Evolutionary conservation across 495 filamentous ascomycete genomes (phyloP).

Genomic region (Talaromyces wortmannii): DNA sequence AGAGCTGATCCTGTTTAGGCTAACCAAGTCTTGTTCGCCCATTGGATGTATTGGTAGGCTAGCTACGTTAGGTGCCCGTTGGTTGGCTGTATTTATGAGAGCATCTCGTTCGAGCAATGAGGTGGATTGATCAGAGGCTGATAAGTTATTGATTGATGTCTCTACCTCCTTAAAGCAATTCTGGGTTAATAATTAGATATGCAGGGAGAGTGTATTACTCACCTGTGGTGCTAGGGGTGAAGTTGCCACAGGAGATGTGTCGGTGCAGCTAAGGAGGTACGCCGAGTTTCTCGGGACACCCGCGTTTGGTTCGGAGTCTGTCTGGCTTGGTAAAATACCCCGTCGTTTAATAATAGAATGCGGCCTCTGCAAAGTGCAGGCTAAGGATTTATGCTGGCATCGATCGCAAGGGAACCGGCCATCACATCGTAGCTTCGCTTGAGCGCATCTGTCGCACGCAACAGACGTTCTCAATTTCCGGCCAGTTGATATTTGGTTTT

Average conservation of each 20-base stretch:
- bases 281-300: background rate
- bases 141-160: background rate
- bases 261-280: background rate
- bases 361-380: background rate
- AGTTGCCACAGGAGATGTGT: background rate
- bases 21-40: background rate
- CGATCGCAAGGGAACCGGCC: background rate
- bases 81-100: background rate
- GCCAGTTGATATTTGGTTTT: background rate
- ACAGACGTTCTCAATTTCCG: background rate
- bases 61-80: background rate
- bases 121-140: background rate
- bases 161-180: background rate
- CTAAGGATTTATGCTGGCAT: background rate
- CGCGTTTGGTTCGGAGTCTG: background rate
- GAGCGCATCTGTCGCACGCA: background rate
- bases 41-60: background rate
- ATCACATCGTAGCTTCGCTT: background rate
- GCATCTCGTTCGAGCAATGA: background rate
- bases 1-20: background rate
- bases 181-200: background rate
- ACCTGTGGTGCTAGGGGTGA: background rate
- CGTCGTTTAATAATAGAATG: background rate
- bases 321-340: background rate
- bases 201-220: background rate